Evolutionary conservation across 768 basidiomycete genomes (phyloP).

Genomic region (Tricholoma sp.): DNA sequence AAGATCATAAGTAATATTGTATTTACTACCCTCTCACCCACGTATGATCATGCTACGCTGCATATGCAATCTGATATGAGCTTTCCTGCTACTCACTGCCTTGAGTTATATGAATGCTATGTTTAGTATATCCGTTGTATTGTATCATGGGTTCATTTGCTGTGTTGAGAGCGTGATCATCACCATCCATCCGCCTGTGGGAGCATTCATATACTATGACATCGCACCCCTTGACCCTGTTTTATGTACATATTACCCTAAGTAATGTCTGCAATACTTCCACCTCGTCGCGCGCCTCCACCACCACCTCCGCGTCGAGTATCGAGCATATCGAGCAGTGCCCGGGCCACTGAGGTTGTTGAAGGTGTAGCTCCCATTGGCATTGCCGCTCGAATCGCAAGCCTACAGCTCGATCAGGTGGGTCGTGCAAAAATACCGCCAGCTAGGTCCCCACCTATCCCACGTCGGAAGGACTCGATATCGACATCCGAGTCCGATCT

Average conservation of each 20-base stretch:
- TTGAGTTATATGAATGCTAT: not conserved
- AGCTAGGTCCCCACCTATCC: slow-evolving; percentile 14
- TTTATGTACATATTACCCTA: not conserved
- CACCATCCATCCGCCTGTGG: not conserved
- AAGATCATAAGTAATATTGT: slow-evolving; percentile 37
- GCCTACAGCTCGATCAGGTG: slow-evolving; percentile 22
- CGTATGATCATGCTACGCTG: slow-evolving; percentile 12
- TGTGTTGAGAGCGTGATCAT: not conserved
- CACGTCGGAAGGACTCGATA: slow-evolving; percentile 6
- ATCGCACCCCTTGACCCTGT: not conserved
- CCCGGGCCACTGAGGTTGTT: not conserved
- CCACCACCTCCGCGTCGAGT: not conserved
- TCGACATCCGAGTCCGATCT: not conserved
- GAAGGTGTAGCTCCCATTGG: slow-evolving; percentile 4
- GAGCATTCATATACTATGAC: not conserved
- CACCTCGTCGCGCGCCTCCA: slow-evolving; percentile 21
- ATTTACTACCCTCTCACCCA: slow-evolving; percentile 8
- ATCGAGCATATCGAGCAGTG: not conserved
- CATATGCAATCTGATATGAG: slow-evolving; percentile 7
- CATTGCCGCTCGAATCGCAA: slow-evolving; percentile 29
- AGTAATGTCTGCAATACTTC: slow-evolving; percentile 17
- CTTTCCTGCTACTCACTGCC: not conserved
- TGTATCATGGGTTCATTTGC: not conserved
- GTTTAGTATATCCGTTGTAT: not conserved
- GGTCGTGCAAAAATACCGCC: slow-evolving; percentile 8